These are phyloP conservation scores for Linnemannia exigua DNA, from an alignment of 192 early-diverging fungal genomes.

Conservation along the genomic window DNA sequence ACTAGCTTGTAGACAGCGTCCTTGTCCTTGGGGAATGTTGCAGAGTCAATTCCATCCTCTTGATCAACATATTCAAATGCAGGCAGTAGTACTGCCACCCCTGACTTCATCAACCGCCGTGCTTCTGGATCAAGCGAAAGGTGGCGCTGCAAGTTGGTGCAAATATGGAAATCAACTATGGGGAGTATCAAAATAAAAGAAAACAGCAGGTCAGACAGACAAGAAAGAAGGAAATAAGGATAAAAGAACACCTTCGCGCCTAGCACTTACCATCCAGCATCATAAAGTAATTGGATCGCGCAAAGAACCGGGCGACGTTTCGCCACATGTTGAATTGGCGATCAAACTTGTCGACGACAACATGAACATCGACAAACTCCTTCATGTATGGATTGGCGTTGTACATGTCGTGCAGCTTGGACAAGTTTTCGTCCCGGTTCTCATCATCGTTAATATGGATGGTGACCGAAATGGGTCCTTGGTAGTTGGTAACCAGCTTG, in stretches of 20 bases:
- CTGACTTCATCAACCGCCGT: slow-evolving; percentile 53
- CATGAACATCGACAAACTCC: slow-evolving; percentile 68
- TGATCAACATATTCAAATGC: slow-evolving; percentile 69
- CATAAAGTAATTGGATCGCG: slow-evolving; percentile 70
- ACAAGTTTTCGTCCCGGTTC: slow-evolving; percentile 54
- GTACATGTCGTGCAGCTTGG: slow-evolving; percentile 63
- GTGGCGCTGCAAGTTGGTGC: slow-evolving; percentile 62
- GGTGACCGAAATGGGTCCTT: slow-evolving; percentile 68
- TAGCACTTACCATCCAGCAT: slow-evolving; percentile 63
- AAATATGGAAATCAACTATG: slow-evolving; percentile 69
- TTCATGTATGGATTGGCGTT: slow-evolving; percentile 61
- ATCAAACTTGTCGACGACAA: slow-evolving; percentile 71
- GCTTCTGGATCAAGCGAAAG: slow-evolving; percentile 53
- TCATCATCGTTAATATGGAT: slow-evolving; percentile 71
- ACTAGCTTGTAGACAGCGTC: slow-evolving; percentile 54
- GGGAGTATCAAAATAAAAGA: neutral
- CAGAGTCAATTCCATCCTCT: slow-evolving; percentile 63
- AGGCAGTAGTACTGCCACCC: slow-evolving; percentile 65
- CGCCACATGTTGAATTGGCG: slow-evolving; percentile 77
- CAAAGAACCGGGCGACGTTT: slow-evolving; percentile 74
- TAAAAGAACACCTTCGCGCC: neutral
- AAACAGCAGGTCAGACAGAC: neutral
- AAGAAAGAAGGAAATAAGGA: neutral
- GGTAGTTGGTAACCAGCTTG: slow-evolving; percentile 49
- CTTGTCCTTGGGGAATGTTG: slow-evolving; percentile 66